phyloP scores from a whole-genome alignment of 805 yeast genomes.

The Suhomyces vadensis region DNA sequence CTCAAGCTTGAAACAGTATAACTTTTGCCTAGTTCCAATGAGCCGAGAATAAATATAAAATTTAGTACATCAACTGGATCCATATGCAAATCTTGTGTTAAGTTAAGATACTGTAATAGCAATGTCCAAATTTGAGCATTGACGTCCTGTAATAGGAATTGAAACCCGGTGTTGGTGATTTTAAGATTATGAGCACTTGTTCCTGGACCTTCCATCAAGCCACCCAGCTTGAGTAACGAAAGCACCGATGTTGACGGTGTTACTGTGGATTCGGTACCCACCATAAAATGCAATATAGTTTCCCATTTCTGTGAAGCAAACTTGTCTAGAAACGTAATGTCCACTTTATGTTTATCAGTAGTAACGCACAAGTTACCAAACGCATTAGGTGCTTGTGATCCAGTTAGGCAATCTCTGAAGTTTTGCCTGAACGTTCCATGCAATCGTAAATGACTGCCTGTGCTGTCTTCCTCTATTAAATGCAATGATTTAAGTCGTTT shows the following conservation, averaged over 20 bases:
- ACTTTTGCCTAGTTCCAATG: constrained; percentile 86
- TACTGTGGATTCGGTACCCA: constrained; percentile 75
- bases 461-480: constrained; percentile 61
- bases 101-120: constrained; percentile 78
- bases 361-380: constrained; percentile 71
- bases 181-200: constrained; percentile 43
- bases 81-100: constrained; percentile 83
- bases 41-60: constrained; percentile 90
- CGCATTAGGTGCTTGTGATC: constrained; percentile 64
- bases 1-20: constrained; percentile 71
- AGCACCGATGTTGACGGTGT: constrained; percentile 83
- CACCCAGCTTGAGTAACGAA: constrained; percentile 72
- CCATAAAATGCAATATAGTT: constrained; percentile 94
- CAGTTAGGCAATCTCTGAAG: constrained; percentile 82
- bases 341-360: constrained; percentile 57
- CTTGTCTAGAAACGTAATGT: constrained; percentile 64
- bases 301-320: constrained; percentile 94
- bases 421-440: constrained; percentile 75
- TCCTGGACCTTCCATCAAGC: constrained; percentile 74
- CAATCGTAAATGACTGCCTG: constrained; percentile 50
- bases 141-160: constrained; percentile 87
- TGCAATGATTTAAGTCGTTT: constrained; percentile 76
- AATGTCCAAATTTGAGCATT: constrained; percentile 95
- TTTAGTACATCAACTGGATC: constrained; percentile 95
- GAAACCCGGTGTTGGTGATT: constrained; percentile 92